These are phyloP conservation scores for Eimeria sp. DNA, from an alignment of 169 alveolate species.

Conservation along the genomic window DNA sequence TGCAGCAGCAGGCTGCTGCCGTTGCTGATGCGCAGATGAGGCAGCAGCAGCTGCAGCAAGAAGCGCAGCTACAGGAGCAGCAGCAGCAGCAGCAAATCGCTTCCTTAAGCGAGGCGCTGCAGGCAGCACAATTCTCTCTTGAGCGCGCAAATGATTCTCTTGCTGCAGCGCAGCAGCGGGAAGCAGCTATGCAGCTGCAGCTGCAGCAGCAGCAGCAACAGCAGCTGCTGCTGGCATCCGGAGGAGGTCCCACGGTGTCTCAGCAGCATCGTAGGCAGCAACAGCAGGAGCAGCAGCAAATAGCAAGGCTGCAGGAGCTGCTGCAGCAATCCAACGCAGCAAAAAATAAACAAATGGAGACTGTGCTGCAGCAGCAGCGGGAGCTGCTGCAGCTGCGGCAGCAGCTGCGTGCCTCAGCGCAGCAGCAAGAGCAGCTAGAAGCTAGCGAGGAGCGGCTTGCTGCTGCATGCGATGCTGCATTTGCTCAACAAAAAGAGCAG, in stretches of 20 bases:
- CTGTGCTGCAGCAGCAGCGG: constrained; percentile 76
- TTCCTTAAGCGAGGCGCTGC: constrained; percentile 5
- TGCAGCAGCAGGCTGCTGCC: constrained; percentile 70
- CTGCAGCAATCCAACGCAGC: constrained; percentile 66
- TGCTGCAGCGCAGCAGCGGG: constrained; percentile 69
- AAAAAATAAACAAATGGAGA: constrained; percentile 47
- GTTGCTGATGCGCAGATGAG: constrained; percentile 41
- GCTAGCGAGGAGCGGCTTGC: constrained; percentile 51
- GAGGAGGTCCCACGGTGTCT: neutral
- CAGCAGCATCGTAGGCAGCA: constrained; percentile 2
- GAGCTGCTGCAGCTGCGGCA: constrained; percentile 67
- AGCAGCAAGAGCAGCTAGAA: constrained; percentile 42
- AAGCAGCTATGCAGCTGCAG: constrained; percentile 56
- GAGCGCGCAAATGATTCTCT: constrained; percentile 33
- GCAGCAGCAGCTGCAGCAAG: constrained; percentile 61
- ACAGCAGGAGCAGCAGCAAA: constrained; percentile 61
- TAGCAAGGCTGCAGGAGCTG: constrained; percentile 70
- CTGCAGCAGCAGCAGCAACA: constrained; percentile 52
- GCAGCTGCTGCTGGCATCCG: neutral
- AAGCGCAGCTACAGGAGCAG: constrained; percentile 60
- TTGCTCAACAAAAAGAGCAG: constrained; percentile 69
- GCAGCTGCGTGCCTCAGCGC: constrained; percentile 50
- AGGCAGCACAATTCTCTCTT: neutral
- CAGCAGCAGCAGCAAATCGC: constrained; percentile 72
- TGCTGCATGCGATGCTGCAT: constrained; percentile 46